Evolutionary conservation across 2,329 filamentous ascomycete genomes (phyloP), one percentile per base, ranked within the genome.

Genomic region (Epichloe amarillans): DNA sequence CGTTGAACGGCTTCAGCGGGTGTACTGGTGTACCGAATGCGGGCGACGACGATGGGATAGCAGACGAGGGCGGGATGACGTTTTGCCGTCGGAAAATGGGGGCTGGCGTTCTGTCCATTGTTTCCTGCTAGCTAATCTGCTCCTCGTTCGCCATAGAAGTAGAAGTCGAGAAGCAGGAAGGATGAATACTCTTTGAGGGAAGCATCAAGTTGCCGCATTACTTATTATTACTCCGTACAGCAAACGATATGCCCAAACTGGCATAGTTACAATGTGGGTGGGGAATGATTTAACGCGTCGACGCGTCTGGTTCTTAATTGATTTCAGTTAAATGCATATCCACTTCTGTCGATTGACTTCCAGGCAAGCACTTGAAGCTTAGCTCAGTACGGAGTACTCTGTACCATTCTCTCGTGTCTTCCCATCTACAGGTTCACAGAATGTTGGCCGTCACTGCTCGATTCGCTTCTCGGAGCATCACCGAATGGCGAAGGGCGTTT

Each of bases 11-110:
- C 58, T 77, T 79, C 48, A 93, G 78, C 43, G 89, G 86, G 64
- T 93, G 86, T 42, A 82, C 79, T 1, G 90, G 90, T 2, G 90
- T 96, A 47, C 81, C 88, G 68, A 96, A 96, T 40, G 85, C 88
- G 8, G 90, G 88, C 19, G 89, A 95, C 0, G 89, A 95, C 0
- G 90, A 95, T 4, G 88, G 88, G 54, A 93, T 82, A 41, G 78
- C 76, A 47, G 85, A 82, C 3, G 72, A 71, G 5, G 53, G 5
- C 8, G 52, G 10, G 62, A 66, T 41, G 66, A 63, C 23, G 57
- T 61, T 62, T 61, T 63, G 59, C 46, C 60, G 63, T 55, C 67
- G 66, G 50, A 69, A 69, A 54, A 69, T 62, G 47, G 64, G 62
- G 35, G 65, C 62, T 50, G 68, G 66, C 46, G 66, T 69, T 53